These are phyloP conservation scores for Chenopodium suecicum DNA, from an alignment of 148 eudicot species.

Conservation along the genomic window DNA sequence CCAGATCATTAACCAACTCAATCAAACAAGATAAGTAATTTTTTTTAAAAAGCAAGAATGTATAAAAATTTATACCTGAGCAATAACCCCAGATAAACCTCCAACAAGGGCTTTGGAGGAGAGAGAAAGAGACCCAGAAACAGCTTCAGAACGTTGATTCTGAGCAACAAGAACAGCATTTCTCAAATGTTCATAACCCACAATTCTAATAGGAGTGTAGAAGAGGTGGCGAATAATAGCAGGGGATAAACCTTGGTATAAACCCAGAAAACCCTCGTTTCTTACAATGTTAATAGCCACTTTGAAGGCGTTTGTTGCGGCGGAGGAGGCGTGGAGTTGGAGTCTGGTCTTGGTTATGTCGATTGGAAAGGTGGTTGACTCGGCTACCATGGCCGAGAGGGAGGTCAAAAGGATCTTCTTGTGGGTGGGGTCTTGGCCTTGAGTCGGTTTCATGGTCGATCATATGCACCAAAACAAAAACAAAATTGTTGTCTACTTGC, in stretches of 20 bases:
- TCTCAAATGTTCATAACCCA: slow-evolving; percentile 68
- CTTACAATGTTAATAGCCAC: slow-evolving; percentile 46
- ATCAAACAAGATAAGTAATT: not conserved
- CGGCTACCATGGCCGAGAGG: slow-evolving; percentile 77
- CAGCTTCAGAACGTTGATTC: not conserved
- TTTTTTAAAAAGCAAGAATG: not conserved
- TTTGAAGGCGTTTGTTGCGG: slow-evolving; percentile 31
- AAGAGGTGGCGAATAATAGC: slow-evolving; percentile 64
- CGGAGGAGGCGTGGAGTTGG: slow-evolving; percentile 45
- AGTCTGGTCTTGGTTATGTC: slow-evolving; percentile 82
- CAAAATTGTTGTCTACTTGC: not conserved
- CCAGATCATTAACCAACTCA: not conserved
- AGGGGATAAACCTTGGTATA: slow-evolving; percentile 74
- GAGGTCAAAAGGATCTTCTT: slow-evolving; percentile 56
- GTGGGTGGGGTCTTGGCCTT: slow-evolving; percentile 23
- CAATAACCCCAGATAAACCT: slow-evolving; percentile 74
- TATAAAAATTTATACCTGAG: slow-evolving; percentile 53
- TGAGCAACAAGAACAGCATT: slow-evolving; percentile 26
- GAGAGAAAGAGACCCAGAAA: slow-evolving; percentile 36
- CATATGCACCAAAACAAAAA: not conserved
- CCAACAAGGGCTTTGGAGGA: slow-evolving; percentile 60
- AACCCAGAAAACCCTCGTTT: slow-evolving; percentile 54
- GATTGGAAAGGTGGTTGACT: slow-evolving; percentile 81
- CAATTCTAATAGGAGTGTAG: slow-evolving; percentile 75
- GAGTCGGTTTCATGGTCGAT: slow-evolving; percentile 16